Base-by-base conservation (phyloP, 345 rosid genomes). In the Carallia pectinifolia region DNA sequence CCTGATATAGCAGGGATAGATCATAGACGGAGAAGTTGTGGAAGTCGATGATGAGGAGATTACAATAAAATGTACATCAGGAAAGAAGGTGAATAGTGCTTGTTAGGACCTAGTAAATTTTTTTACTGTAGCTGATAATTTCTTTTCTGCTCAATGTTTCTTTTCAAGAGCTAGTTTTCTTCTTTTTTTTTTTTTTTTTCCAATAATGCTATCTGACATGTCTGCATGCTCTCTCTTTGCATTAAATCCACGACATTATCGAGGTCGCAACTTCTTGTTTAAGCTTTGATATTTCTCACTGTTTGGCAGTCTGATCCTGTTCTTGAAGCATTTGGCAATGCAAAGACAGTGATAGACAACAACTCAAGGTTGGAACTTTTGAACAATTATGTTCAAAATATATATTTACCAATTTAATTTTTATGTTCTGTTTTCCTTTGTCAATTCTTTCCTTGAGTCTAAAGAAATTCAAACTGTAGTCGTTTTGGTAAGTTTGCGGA, bases 401-500 rank as follows among this genome's bases (percentile, higher is more conserved):
- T 53, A 53, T 16, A 19, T 69, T 71, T 53, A 39, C 53, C 37
- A 4, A 34, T 72, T 4, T 66, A 61, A 7, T 30, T 54, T 62
- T n/a, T 23, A 44, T 71, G 18, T 36, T 80, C 36, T 74, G 47
- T 73, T 72, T 67, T 38, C 37, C 37, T 71, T 59, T 68, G 70
- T 38, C 67, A 56, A 17, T 39, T 17, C 8, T 15, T 48, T 65
- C 48, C 37, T 53, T 69, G 44, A 30, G 52, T 9, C 19, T 13
- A 63, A 53, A 53, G 4, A 64, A n/a, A 38, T 37, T 67, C 36
- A 55, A 62, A 60, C 40, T 75, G 75, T 74, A 94, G 98, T 80
- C 99, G 98, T 65, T 95, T 95, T 70, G 99, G 99, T 80, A 92
- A 95, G 92, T 92, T 95, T 68, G 97, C 92, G 92, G 99, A 95